These are phyloP conservation scores for Melaleuca quinquenervia DNA, from an alignment of 345 rosid genomes.

Conservation along the genomic window DNA sequence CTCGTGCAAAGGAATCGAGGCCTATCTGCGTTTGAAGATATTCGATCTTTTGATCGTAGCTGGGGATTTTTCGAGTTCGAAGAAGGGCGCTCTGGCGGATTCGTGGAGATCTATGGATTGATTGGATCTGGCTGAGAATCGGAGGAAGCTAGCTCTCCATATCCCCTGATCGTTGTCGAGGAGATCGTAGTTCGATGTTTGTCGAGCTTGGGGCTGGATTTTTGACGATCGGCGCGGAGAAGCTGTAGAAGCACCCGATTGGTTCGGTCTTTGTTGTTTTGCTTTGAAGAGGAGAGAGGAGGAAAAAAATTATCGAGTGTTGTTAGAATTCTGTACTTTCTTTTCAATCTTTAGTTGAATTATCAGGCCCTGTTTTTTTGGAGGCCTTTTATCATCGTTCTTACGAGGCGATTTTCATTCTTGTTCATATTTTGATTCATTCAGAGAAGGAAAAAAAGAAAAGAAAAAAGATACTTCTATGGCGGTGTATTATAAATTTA, in stretches of 20 bases:
- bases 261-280: neutral
- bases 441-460: constrained; percentile 8
- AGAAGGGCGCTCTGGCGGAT: neutral
- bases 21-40: neutral
- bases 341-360: constrained; percentile 2
- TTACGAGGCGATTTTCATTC: constrained; percentile 1
- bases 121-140: neutral
- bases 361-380: constrained; percentile 2
- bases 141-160: neutral
- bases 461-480: constrained; percentile 14
- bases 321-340: neutral
- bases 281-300: neutral
- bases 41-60: neutral
- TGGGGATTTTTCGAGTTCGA: neutral
- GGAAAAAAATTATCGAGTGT: neutral
- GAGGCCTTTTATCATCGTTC: neutral
- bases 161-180: neutral
- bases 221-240: neutral
- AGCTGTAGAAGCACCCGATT: neutral
- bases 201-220: neutral
- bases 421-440: neutral
- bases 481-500: constrained; percentile 99
- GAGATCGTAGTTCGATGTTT: neutral
- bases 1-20: neutral
- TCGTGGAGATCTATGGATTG: neutral